These are phyloP conservation scores for Xylaria sp. DNA, from an alignment of 2,329 filamentous ascomycete genomes.

Conservation along the genomic window DNA sequence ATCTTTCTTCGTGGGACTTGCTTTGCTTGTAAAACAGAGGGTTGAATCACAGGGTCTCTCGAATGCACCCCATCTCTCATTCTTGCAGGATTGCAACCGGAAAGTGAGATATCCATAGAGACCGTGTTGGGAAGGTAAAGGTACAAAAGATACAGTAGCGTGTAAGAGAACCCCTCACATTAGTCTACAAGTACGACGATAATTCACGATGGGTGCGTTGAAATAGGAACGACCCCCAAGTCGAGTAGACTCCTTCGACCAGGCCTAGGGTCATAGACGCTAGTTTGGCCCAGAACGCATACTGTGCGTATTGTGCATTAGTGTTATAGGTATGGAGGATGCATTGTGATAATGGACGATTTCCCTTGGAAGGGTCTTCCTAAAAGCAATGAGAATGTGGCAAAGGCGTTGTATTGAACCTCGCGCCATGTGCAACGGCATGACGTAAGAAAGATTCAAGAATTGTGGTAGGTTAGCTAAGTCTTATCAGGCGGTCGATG, in stretches of 20 bases:
- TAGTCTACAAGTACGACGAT: background rate
- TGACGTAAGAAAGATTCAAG: slow-evolving; percentile 14
- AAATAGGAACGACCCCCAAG: background rate
- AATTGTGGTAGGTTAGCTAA: background rate
- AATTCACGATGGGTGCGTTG: background rate
- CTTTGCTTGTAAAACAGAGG: background rate
- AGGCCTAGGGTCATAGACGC: background rate
- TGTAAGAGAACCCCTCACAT: background rate
- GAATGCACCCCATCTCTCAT: background rate
- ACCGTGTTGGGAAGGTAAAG: background rate
- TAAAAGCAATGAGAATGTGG: slow-evolving; percentile 5
- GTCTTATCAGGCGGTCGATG: background rate
- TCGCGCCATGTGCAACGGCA: background rate
- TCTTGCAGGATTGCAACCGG: background rate
- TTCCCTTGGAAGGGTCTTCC: background rate
- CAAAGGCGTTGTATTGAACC: slow-evolving; percentile 6
- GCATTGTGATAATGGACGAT: background rate
- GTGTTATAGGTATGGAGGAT: background rate
- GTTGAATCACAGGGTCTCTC: background rate
- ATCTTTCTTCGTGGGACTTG: background rate
- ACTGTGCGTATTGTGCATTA: background rate
- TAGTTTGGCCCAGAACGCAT: slow-evolving; percentile 23
- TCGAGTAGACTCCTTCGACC: slow-evolving; percentile 9
- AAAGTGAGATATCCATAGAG: background rate
- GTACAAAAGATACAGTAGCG: background rate